Evolutionary conservation across 495 filamentous ascomycete species (phyloP).

Genomic region (Massariosphaeria phaeospora): DNA sequence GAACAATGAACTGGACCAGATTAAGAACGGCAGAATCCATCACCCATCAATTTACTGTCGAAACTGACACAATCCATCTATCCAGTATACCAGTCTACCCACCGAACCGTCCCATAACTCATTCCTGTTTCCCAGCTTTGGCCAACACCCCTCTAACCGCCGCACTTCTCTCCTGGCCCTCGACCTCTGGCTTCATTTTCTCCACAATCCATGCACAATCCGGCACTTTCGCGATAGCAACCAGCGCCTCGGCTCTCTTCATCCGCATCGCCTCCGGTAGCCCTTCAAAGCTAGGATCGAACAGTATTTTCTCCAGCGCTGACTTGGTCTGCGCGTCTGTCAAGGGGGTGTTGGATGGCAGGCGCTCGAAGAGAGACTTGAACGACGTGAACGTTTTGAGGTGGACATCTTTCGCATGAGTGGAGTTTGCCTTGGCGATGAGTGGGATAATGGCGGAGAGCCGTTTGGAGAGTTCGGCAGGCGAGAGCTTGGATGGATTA

Average conservation of each 20-base stretch:
- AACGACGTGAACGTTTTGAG: slow-evolving; percentile 28
- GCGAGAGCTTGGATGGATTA: background rate
- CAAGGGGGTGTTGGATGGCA: background rate
- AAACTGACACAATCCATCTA: background rate
- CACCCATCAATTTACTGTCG: background rate
- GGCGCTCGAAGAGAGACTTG: slow-evolving; percentile 18
- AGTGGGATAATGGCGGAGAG: slow-evolving; percentile 14
- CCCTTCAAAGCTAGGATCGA: slow-evolving; percentile 28
- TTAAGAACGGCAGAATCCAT: too few relatives aligned
- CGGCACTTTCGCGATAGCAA: slow-evolving; percentile 15
- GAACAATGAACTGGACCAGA: too few relatives aligned
- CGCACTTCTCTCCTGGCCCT: slow-evolving; percentile 28
- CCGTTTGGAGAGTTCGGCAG: slow-evolving; percentile 6
- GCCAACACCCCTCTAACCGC: slow-evolving; percentile 21
- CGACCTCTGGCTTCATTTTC: slow-evolving; percentile 20
- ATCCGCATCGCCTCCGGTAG: slow-evolving; percentile 31
- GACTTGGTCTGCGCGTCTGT: background rate
- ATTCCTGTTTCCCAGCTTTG: slow-evolving; percentile 14
- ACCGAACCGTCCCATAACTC: background rate
- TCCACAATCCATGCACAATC: slow-evolving; percentile 18
- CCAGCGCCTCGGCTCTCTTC: slow-evolving; percentile 30
- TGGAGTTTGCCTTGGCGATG: slow-evolving; percentile 10
- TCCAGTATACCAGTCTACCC: background rate
- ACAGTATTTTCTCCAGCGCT: slow-evolving; percentile 22
- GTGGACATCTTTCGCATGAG: slow-evolving; percentile 22